Conservation (phyloP, 2,329 filamentous ascomycete species). For the Colletotrichum kahawae region DNA sequence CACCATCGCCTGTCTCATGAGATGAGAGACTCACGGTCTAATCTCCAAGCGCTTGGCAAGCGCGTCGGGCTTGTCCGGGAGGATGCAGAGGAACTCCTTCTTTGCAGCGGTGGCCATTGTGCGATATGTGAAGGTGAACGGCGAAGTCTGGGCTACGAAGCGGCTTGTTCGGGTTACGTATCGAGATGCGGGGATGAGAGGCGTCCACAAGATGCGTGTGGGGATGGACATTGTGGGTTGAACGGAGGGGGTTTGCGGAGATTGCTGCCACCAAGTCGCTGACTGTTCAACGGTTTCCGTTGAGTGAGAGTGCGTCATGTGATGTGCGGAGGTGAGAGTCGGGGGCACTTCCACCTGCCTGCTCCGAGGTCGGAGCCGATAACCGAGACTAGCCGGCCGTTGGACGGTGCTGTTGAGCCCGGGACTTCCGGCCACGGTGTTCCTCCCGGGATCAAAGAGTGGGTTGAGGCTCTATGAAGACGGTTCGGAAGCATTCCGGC, state of each 20-base stretch:
- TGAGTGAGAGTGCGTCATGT: neutral
- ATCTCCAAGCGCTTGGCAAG: conserved; percentile 11
- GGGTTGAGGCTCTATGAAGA: neutral
- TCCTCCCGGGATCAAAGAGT: neutral
- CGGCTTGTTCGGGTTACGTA: neutral
- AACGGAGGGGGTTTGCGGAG: neutral
- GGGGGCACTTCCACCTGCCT: neutral
- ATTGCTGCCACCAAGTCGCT: neutral
- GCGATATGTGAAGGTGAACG: neutral
- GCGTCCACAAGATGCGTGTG: neutral
- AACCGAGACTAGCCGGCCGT: neutral
- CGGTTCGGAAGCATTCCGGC: neutral
- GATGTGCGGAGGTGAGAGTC: neutral
- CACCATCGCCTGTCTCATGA: neutral
- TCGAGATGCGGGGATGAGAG: conserved; percentile 2
- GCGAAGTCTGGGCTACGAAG: neutral
- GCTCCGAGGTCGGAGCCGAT: neutral
- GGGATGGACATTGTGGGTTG: conserved; percentile 7
- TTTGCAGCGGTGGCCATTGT: conserved; percentile 14
- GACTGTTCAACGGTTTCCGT: neutral
- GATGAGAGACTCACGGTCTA: neutral
- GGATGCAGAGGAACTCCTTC: conserved; percentile 20
- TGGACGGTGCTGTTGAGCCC: neutral
- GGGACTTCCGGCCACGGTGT: neutral
- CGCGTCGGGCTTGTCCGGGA: conserved; percentile 19